phyloP scores from a whole-genome alignment of 805 yeast genomes.

The Kodamaea fukazawae region DNA sequence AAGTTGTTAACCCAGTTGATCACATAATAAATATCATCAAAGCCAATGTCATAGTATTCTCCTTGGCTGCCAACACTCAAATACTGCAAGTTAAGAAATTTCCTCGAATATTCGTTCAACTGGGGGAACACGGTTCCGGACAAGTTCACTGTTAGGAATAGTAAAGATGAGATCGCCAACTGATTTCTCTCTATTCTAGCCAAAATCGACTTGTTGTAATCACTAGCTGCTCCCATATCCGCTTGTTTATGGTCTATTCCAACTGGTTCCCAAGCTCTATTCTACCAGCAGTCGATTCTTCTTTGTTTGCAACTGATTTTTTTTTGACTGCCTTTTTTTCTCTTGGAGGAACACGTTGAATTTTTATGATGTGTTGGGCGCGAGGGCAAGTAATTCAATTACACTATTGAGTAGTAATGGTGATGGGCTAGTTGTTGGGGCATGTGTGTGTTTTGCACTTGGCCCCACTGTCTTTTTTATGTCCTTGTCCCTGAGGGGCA shows the following conservation, averaged over 20 bases:
- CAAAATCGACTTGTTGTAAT: slow-evolving; percentile 20
- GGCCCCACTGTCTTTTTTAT: too few species aligned
- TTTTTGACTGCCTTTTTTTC: not conserved
- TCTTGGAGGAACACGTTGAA: slow-evolving; percentile 5
- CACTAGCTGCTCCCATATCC: too few species aligned
- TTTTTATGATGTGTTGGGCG: not conserved
- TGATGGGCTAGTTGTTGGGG: too few species aligned
- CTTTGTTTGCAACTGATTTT: not conserved
- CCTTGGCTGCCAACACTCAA: slow-evolving; percentile 3
- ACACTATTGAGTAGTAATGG: too few species aligned
- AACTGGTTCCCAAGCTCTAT: too few species aligned
- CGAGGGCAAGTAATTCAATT: too few species aligned
- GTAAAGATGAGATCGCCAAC: slow-evolving; percentile 28
- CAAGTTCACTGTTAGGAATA: slow-evolving; percentile 26
- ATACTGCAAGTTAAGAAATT: slow-evolving; percentile 37
- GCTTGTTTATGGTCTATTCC: too few species aligned
- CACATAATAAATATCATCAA: slow-evolving; percentile 54
- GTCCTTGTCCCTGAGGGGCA: too few species aligned
- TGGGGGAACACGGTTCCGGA: slow-evolving; percentile 23
- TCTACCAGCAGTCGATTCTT: not conserved
- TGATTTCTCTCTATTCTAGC: slow-evolving; percentile 38
- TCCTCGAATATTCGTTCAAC: slow-evolving; percentile 26
- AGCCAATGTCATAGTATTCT: slow-evolving; percentile 51
- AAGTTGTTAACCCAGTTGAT: slow-evolving; percentile 53
- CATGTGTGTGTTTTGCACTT: too few species aligned